Evolutionary conservation across 331 rosid genomes (phyloP).

Genomic region (Prunus yedoensis): DNA sequence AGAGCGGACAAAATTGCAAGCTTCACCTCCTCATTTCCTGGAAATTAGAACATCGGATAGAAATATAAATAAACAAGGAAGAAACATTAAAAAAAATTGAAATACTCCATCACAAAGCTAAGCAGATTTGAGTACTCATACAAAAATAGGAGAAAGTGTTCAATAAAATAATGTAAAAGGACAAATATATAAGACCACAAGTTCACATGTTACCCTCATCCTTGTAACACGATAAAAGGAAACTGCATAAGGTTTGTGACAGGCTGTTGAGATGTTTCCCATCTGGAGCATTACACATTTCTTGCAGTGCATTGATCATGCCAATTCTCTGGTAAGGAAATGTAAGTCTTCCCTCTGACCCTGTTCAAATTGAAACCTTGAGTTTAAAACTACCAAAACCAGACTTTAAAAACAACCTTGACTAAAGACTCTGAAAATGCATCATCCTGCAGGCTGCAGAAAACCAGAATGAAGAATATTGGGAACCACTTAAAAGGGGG

Average conservation of each 20-base stretch:
- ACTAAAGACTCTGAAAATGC: conserved; percentile 13
- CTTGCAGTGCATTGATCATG: conserved; percentile 74
- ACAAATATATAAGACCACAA: neutral
- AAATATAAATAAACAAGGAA: conserved; percentile 18
- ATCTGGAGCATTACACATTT: conserved; percentile 76
- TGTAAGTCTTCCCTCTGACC: conserved; percentile 94
- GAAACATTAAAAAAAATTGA: conserved; percentile 7
- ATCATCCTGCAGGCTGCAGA: neutral
- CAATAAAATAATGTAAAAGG: neutral
- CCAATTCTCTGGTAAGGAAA: conserved; percentile 95
- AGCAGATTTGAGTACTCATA: neutral
- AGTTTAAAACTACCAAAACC: conserved; percentile 13
- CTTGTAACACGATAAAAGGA: conserved; percentile 74
- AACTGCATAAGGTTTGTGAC: conserved; percentile 60
- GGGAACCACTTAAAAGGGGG: neutral
- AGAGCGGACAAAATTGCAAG: conserved; percentile 64
- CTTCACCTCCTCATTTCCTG: conserved; percentile 97
- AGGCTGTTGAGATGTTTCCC: conserved; percentile 64
- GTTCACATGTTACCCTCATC: conserved; percentile 60
- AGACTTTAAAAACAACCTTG: conserved; percentile 7
- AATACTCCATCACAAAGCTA: neutral
- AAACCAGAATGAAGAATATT: neutral
- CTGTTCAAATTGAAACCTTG: conserved; percentile 38
- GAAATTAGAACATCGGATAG: conserved; percentile 25
- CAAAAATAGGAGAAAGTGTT: conserved; percentile 6